Percentiles rank a stretch among this genome's conserved stretches.
phyloP scores from a whole-genome alignment of 768 basidiomycete genomes.

The Leccinum subtestaceum region DNA sequence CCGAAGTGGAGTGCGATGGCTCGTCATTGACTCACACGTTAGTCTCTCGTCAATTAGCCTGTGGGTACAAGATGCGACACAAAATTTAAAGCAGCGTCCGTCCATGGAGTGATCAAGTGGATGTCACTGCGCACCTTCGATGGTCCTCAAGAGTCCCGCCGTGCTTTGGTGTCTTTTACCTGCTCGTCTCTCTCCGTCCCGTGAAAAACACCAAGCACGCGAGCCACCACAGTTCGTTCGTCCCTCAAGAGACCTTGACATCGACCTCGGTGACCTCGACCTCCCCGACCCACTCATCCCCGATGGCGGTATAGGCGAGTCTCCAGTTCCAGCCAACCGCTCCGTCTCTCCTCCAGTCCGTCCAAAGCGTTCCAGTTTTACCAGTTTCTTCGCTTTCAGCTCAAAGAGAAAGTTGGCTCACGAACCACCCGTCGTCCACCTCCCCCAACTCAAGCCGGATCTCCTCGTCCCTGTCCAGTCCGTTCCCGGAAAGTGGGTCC shows the following conservation, averaged over 20 bases:
- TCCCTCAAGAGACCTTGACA: conserved; percentile 15
- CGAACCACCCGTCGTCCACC: conserved; percentile 19
- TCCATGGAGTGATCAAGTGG: too few relatives aligned
- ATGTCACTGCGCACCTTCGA: conserved; percentile 9
- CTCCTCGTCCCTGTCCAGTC: conserved; percentile 2
- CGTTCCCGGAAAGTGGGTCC: too few relatives aligned
- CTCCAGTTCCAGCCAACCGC: conserved; percentile 41
- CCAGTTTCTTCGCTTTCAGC: conserved; percentile 31
- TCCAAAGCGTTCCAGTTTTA: conserved; percentile 44
- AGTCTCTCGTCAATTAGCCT: too few relatives aligned
- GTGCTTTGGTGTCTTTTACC: conserved; percentile 38
- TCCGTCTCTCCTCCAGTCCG: conserved; percentile 14
- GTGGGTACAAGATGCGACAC: background rate
- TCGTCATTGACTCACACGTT: conserved; percentile 8
- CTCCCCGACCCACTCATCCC: conserved; percentile 34
- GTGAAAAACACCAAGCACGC: background rate
- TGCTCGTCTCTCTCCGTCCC: conserved; percentile 31
- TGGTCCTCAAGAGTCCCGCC: conserved; percentile 35
- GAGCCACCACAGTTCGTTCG: conserved; percentile 20
- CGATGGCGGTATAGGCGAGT: conserved; percentile 63
- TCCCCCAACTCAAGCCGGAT: conserved; percentile 12
- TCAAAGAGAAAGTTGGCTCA: conserved; percentile 22
- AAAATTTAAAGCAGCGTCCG: background rate
- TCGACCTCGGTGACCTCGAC: too few relatives aligned
- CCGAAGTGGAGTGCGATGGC: conserved; percentile 67